Percentiles rank a stretch among this genome's conserved stretches.
Conservation (phyloP, 352 stramenopile genomes). For the Globisporangium alternatum region DNA sequence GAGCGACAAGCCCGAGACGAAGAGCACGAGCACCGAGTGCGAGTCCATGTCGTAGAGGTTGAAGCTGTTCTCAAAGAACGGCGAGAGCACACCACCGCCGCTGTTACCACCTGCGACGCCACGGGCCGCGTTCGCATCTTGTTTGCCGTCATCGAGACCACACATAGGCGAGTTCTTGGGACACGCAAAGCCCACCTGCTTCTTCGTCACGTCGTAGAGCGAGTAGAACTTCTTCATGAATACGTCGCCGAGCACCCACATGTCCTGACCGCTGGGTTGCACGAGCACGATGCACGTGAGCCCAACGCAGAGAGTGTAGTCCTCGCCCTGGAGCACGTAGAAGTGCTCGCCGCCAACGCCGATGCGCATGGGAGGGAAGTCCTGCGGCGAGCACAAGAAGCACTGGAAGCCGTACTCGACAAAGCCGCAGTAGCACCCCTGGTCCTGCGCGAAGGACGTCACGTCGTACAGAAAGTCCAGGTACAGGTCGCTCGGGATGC, state of each 20-base stretch:
- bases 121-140: background rate
- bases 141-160: slow-evolving; percentile 27
- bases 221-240: slow-evolving; percentile 97
- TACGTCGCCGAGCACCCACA: slow-evolving; percentile 97
- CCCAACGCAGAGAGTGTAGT: slow-evolving; percentile 82
- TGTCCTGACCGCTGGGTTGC: slow-evolving; percentile 74
- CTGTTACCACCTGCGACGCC: background rate
- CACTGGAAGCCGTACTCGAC: slow-evolving; percentile 82
- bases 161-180: slow-evolving; percentile 41
- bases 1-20: slow-evolving; percentile 66
- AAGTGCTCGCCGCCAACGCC: slow-evolving; percentile 59
- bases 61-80: slow-evolving; percentile 61
- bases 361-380: slow-evolving; percentile 68
- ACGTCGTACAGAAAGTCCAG: slow-evolving; percentile 72
- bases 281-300: slow-evolving; percentile 74
- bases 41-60: slow-evolving; percentile 75
- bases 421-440: slow-evolving; percentile 76
- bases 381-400: slow-evolving; percentile 59
- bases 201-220: slow-evolving; percentile 88
- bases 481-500: slow-evolving; percentile 85
- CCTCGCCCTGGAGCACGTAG: slow-evolving; percentile 58
- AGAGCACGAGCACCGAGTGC: slow-evolving; percentile 70
- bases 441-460: slow-evolving; percentile 51
- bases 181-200: slow-evolving; percentile 85
- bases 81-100: slow-evolving; percentile 16